Evolutionary conservation across 1,284 basidiomycete genomes (phyloP).

Genomic region (Gymnopus androsaceus): DNA sequence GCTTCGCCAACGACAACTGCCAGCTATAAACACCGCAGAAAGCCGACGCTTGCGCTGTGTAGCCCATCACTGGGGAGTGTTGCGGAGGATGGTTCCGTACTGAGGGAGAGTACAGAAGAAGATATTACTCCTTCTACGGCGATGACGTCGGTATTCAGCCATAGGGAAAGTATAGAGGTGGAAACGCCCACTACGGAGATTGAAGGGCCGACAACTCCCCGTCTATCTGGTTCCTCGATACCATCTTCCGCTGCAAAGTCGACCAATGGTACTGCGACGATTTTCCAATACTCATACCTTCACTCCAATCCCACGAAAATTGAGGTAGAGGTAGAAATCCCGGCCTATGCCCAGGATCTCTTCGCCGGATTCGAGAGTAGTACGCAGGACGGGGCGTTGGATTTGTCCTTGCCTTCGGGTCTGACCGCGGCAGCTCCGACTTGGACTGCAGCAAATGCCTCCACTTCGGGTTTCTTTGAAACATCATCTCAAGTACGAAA

Average conservation of each 20-base stretch:
- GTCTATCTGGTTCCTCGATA: background rate
- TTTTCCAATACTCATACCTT: background rate
- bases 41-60: background rate
- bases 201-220: background rate
- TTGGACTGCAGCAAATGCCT: too few relatives aligned
- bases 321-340: background rate
- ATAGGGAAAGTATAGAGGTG: background rate
- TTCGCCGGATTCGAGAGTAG: background rate
- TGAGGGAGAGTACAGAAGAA: background rate
- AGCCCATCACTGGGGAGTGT: background rate
- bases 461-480: background rate
- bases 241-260: background rate
- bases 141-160: background rate
- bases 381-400: background rate
- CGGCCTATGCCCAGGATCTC: conserved; percentile 4
- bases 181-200: background rate
- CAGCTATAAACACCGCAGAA: background rate
- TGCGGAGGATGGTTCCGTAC: background rate
- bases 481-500: background rate
- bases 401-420: too few relatives aligned
- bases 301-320: background rate
- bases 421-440: too few relatives aligned
- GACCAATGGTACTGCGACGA: conserved; percentile 7
- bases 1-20: background rate
- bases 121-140: background rate